phyloP scores from a whole-genome alignment of 192 early-diverging fungal genomes.

The Backusella morwellensis region DNA sequence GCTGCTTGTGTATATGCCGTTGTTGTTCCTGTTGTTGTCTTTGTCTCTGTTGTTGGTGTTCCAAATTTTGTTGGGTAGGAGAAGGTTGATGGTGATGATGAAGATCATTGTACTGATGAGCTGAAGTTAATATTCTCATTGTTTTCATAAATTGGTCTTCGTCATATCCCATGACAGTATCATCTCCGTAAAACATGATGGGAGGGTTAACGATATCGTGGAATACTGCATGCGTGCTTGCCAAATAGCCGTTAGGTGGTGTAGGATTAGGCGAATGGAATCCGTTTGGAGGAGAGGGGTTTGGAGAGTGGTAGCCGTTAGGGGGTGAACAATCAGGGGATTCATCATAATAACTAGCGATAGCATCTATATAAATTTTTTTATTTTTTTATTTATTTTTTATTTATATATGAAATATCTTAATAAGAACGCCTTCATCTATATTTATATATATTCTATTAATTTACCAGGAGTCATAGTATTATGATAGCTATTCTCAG shows the following conservation, averaged over 20 bases:
- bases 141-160: slow-evolving; percentile 16
- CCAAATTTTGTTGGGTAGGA: background rate
- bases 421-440: background rate
- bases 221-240: background rate
- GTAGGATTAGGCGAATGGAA: slow-evolving; percentile 19
- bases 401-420: background rate
- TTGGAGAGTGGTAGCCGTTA: slow-evolving; percentile 13
- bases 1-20: background rate
- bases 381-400: background rate
- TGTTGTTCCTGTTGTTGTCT: background rate
- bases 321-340: slow-evolving; percentile 15
- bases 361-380: slow-evolving; percentile 6
- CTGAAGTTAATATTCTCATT: slow-evolving; percentile 8
- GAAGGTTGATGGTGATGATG: background rate
- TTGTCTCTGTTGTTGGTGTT: background rate
- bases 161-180: slow-evolving; percentile 2
- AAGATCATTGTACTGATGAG: slow-evolving; percentile 5
- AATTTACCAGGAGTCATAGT: slow-evolving; percentile 15
- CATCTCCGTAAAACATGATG: slow-evolving; percentile 12
- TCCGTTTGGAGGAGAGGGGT: slow-evolving; percentile 17
- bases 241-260: slow-evolving; percentile 11
- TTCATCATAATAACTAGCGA: slow-evolving; percentile 11
- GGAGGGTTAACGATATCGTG: slow-evolving; percentile 10
- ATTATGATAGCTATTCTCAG: slow-evolving; percentile 7
- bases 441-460: background rate